Percentiles rank a stretch among this genome's conserved stretches.
Conservation (phyloP, 1,284 basidiomycete species). For the Lignosus rhinocerotis region DNA sequence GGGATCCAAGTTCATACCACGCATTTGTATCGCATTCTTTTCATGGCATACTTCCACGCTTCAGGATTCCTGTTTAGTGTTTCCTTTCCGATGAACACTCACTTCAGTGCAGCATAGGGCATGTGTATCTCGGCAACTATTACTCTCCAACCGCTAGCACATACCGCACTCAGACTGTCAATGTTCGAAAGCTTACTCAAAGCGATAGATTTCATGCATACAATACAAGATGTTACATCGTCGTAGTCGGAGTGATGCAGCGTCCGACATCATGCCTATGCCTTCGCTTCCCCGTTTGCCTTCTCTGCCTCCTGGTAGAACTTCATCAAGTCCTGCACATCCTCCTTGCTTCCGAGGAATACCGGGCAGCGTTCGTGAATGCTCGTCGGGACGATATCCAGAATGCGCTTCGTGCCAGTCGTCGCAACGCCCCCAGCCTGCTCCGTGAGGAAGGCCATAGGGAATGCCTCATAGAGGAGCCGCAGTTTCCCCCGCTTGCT, state of each 20-base stretch:
- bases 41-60: background rate
- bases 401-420: constrained; percentile 88
- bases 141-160: background rate
- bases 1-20: background rate
- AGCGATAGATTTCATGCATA: constrained; percentile 17
- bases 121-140: background rate
- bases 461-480: constrained; percentile 97
- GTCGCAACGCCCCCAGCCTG: constrained; percentile 97
- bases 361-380: constrained; percentile 96
- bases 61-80: background rate
- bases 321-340: constrained; percentile 87
- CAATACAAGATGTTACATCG: constrained; percentile 19
- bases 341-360: constrained; percentile 93
- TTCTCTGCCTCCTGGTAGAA: constrained; percentile 58
- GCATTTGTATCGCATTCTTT: background rate
- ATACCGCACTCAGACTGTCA: background rate
- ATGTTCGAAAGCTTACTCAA: background rate
- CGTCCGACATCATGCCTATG: constrained; percentile 5
- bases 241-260: background rate
- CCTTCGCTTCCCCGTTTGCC: constrained; percentile 23
- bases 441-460: constrained; percentile 97
- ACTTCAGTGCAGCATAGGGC: background rate
- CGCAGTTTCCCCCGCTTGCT: constrained; percentile 94
- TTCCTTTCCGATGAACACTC: background rate
- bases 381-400: constrained; percentile 86